phyloP scores from a whole-genome alignment of 2,329 filamentous ascomycete genomes.

The Claviceps sorghi region DNA sequence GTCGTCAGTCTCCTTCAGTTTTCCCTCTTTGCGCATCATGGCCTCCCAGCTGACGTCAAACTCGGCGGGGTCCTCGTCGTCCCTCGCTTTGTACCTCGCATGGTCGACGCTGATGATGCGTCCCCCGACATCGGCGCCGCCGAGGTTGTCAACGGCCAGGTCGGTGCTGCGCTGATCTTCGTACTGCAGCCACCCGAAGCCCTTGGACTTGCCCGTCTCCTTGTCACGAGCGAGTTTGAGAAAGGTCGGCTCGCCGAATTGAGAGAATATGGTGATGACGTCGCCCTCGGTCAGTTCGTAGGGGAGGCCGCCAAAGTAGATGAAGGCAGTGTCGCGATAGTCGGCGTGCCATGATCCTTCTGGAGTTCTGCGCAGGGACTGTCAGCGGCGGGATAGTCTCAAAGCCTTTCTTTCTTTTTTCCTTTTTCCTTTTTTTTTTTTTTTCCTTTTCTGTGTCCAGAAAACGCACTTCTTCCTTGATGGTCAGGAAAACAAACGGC shows the following conservation, averaged over 20 bases:
- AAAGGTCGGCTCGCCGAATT: slow-evolving; percentile 89
- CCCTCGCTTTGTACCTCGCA: slow-evolving; percentile 75
- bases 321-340: slow-evolving; percentile 91
- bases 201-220: slow-evolving; percentile 86
- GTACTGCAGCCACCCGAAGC: slow-evolving; percentile 95
- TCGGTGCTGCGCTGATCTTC: slow-evolving; percentile 95
- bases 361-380: slow-evolving; percentile 41
- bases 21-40: slow-evolving; percentile 38
- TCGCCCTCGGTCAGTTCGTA: slow-evolving; percentile 93
- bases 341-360: slow-evolving; percentile 94
- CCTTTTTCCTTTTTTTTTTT: not conserved
- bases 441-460: too few species aligned
- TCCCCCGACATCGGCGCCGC: slow-evolving; percentile 70
- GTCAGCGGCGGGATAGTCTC: slow-evolving; percentile 11
- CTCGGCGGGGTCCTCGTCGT: slow-evolving; percentile 56
- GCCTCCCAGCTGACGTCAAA: slow-evolving; percentile 45
- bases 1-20: slow-evolving; percentile 27
- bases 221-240: slow-evolving; percentile 88
- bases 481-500: too few species aligned
- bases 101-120: slow-evolving; percentile 80
- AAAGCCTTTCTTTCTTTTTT: not conserved
- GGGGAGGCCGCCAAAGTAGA: slow-evolving; percentile 90
- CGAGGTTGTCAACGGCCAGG: slow-evolving; percentile 88
- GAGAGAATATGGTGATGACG: slow-evolving; percentile 89
- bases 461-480: too few species aligned